Percentiles rank a stretch among this genome's conserved stretches.
Evolutionary conservation across 2,329 filamentous ascomycete species (phyloP).

Genomic region (Pseudogymnoascus pannorum): DNA sequence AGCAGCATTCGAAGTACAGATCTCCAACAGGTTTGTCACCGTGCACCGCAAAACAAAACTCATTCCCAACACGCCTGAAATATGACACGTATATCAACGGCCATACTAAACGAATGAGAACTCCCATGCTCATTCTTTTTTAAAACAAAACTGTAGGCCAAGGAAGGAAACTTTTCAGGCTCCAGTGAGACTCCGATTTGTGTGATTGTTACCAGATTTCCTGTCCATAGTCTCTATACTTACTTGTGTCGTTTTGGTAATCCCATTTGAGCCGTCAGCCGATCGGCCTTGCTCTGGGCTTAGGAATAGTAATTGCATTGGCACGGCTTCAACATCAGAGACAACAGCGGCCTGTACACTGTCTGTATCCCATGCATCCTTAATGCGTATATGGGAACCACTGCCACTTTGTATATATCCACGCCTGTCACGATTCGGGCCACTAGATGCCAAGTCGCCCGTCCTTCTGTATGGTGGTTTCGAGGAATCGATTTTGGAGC

Average conservation of each 20-base stretch:
- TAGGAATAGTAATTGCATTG: not conserved
- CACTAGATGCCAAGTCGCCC: not conserved
- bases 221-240: not conserved
- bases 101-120: too few relatives aligned
- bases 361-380: not conserved
- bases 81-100: not conserved
- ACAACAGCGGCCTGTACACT: not conserved
- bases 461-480: not conserved
- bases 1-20: constrained; percentile 23
- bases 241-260: not conserved
- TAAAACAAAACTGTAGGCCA: too few relatives aligned
- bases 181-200: not conserved
- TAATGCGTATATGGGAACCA: not conserved
- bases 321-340: not conserved
- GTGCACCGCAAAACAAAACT: constrained; percentile 14
- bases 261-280: not conserved
- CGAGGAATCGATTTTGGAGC: not conserved
- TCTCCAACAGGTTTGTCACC: constrained; percentile 18
- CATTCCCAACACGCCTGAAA: constrained; percentile 19
- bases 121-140: too few relatives aligned
- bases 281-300: not conserved
- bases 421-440: not conserved
- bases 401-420: not conserved
- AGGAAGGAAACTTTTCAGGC: too few relatives aligned
- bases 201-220: not conserved